Evolutionary conservation across 768 basidiomycete genomes (phyloP).

Genomic region (Phylloporus sp.): DNA sequence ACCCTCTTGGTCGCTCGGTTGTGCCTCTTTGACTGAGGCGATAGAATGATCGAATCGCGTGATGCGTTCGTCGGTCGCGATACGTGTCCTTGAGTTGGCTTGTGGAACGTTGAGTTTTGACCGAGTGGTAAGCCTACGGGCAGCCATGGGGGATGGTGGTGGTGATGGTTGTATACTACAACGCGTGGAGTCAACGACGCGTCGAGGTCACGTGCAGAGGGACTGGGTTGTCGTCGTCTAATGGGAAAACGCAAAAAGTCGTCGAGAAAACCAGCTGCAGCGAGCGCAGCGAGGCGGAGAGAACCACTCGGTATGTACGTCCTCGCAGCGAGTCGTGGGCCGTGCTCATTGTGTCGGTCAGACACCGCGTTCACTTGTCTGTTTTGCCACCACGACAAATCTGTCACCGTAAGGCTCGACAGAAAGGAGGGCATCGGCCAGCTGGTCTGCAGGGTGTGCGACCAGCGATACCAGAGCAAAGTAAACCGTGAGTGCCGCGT

Average conservation of each 20-base stretch:
- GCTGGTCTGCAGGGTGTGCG: slow-evolving; percentile 78
- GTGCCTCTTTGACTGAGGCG: slow-evolving; percentile 23
- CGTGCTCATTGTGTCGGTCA: slow-evolving; percentile 26
- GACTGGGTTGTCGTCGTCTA: not conserved
- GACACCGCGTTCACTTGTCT: slow-evolving; percentile 83
- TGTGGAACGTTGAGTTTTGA: slow-evolving; percentile 30
- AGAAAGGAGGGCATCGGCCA: slow-evolving; percentile 80
- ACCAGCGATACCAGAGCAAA: slow-evolving; percentile 84
- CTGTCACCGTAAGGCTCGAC: slow-evolving; percentile 79
- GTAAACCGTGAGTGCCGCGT: slow-evolving; percentile 61
- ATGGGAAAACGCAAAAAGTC: slow-evolving; percentile 95
- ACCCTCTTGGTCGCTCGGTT: slow-evolving; percentile 33
- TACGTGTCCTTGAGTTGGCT: slow-evolving; percentile 41
- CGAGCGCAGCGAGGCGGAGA: slow-evolving; percentile 57
- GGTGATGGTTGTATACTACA: slow-evolving; percentile 1
- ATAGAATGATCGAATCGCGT: slow-evolving; percentile 19
- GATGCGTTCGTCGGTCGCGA: slow-evolving; percentile 30
- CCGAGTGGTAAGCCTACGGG: slow-evolving; percentile 54
- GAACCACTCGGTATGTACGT: slow-evolving; percentile 61
- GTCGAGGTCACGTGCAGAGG: slow-evolving; percentile 29
- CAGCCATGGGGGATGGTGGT: slow-evolving; percentile 45
- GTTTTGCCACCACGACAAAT: slow-evolving; percentile 88
- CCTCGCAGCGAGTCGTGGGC: not conserved
- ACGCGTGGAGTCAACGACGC: slow-evolving; percentile 34
- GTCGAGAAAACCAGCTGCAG: slow-evolving; percentile 68